These are phyloP conservation scores for Acer campestre DNA, from an alignment of 345 rosid species.

Conservation along the genomic window DNA sequence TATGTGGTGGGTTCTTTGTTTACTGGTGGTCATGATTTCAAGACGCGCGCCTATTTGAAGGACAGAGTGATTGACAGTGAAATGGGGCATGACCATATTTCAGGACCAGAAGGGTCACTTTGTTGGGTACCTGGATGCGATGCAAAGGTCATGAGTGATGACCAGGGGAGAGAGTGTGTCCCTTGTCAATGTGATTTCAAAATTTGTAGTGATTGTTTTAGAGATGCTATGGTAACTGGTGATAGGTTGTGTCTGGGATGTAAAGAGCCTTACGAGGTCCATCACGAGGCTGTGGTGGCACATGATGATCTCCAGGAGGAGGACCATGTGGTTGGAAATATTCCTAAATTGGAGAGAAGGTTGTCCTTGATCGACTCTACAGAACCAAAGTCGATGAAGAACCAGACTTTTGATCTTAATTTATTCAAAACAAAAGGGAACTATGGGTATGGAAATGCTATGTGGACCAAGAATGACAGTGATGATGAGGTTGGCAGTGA, in stretches of 20 bases:
- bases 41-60: constrained; percentile 27
- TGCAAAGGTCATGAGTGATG: constrained; percentile 33
- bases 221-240: constrained; percentile 27
- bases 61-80: constrained; percentile 26
- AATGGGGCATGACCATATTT: constrained; percentile 24
- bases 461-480: constrained; percentile 27
- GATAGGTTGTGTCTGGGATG: constrained; percentile 35
- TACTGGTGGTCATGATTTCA: constrained; percentile 26
- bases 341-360: constrained; percentile 24
- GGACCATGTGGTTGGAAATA: constrained; percentile 17
- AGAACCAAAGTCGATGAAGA: constrained; percentile 22
- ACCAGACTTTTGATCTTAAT: constrained; percentile 25
- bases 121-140: constrained; percentile 33
- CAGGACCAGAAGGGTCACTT: constrained; percentile 21
- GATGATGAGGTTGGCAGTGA: constrained; percentile 20
- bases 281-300: constrained; percentile 20
- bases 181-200: constrained; percentile 35
- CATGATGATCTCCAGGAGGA: constrained; percentile 18
- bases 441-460: constrained; percentile 35
- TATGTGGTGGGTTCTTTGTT: constrained; percentile 28
- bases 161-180: constrained; percentile 24
- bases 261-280: constrained; percentile 28
- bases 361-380: constrained; percentile 25
- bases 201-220: constrained; percentile 33
- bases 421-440: constrained; percentile 35